Evolutionary conservation across 2,329 filamentous ascomycete genomes (phyloP), one percentile per base, ranked within the genome.

Genomic region (Cyphellophora europaea): DNA sequence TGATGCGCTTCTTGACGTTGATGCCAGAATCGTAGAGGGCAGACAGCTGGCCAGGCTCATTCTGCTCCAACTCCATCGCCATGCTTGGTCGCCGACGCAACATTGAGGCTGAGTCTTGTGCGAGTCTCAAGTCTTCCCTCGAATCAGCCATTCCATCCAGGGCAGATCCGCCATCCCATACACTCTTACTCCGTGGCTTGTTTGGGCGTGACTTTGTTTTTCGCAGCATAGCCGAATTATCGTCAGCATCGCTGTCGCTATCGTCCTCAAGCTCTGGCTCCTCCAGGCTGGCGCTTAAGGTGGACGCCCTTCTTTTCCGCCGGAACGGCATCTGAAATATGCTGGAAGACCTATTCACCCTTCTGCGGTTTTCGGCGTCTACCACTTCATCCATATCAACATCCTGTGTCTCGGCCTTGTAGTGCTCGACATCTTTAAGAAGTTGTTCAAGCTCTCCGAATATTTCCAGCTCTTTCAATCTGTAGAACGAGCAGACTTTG

Each of bases 401-500:
- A 38, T 51, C 65, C 43, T 57, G 59, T 23, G 62, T 54, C 47
- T 79, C 76, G 11, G 72, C 69, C 41, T 88, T 71, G 49, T 79
- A 85, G 5, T 66, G 65, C 35, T 76, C 74, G 27, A 85, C 74
- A 52, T 96, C 89, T 32, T 69, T 69, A 36, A 89, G 61, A n/a
- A 96, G 65, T 21, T 79, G 72, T 31, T 81, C 76, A 6, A 89
- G 76, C 55, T 95, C 89, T 34, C 80, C 77, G 41, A 82, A 77
- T 11, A 98, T 77, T 56, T 96, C 89, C 15, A 76, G 69, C 60
- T 98, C 88, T 59, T 98, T 98, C 42, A 85, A 63, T 43, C 79
- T 72, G 59, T 91, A 96, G 58, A 98, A 98, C 1, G 81, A 82
- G 51, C 77, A 82, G 42, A 98, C 86, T 67, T 96, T 96, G 53